Evolutionary conservation across 352 stramenopile species (phyloP), one percentile per base, ranked within the genome.

Genomic region (Phytophthora pluvialis): DNA sequence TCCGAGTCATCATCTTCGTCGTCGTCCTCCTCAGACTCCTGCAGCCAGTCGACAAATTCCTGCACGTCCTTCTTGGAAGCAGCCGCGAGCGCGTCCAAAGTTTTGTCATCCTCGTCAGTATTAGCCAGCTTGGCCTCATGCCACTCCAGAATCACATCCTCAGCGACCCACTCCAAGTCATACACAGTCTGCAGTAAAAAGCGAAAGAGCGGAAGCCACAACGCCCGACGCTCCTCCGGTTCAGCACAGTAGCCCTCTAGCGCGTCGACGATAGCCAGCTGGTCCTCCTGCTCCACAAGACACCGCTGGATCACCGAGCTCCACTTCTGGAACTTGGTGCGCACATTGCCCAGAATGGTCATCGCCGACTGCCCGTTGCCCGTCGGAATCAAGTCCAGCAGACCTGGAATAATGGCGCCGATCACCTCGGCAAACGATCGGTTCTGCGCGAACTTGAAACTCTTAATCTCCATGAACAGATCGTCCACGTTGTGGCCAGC

Each of bases 1-100:
- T 75, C 73, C 0, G 74, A 70, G 2, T 84, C 78, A 13, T 81
- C 70, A 4, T 81, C 73, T 0, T 88, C 78, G 2, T 81, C 73
- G 0, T 85, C 77, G 1, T 88, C 76, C 8, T 90, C 81, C 15
- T 93, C 81, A 40, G 67, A 74, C 56, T 95, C 85, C 60, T 94
- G 77, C 15, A 98, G 72, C 93, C 94, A 98, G 50, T 98, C 89
- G 52, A 98, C 88, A 75, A 98, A 98, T 67, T 98, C 94, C 63
- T 97, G 81, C 32, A 97, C 83, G 28, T 90, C 83, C 59, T 96
- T 73, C 40, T 66, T 69, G 18, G 77, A 80, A 12, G 72, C 75
- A 31, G 69, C 64, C 16, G 81, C 83, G 32, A 80, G 54, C 11
- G 52, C 21, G 32, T 70, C 74, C 35, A 57, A 21, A 8, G 28